These are phyloP conservation scores for Rhodotorula graminis DNA, from an alignment of 768 basidiomycete species.

Conservation along the genomic window DNA sequence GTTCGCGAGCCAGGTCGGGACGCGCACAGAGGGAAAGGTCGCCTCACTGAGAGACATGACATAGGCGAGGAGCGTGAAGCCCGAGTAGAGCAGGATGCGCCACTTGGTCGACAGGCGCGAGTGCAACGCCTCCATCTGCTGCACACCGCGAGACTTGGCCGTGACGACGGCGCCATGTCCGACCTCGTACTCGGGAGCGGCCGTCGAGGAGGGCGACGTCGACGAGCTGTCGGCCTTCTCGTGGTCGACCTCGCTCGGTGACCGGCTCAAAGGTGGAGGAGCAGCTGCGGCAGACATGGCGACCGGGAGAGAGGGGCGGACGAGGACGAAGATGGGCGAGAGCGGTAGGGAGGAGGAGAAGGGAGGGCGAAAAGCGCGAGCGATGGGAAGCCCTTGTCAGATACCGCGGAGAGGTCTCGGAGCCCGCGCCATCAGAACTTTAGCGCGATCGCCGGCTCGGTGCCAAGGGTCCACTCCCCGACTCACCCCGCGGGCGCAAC, in stretches of 20 bases:
- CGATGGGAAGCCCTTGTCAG: not conserved
- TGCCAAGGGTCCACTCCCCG: not conserved
- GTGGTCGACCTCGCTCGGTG: not conserved
- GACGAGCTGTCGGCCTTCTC: constrained; percentile 13
- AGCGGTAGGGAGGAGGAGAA: not conserved
- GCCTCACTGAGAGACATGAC: constrained; percentile 43
- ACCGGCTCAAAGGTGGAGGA: not conserved
- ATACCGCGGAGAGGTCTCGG: not conserved
- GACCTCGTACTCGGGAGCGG: not conserved
- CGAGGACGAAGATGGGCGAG: not conserved
- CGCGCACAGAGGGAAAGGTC: no score
- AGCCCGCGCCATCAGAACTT: no score
- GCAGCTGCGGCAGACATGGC: not conserved
- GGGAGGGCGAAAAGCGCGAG: not conserved
- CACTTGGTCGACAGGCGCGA: constrained; percentile 39
- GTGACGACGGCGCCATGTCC: constrained; percentile 2
- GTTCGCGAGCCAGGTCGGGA: no score
- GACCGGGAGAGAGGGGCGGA: not conserved
- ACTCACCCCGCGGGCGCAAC: no score
- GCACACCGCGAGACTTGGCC: constrained; percentile 42
- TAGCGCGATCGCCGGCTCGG: not conserved
- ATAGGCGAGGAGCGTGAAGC: constrained; percentile 45
- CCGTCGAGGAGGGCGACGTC: not conserved
- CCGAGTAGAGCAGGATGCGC: constrained; percentile 41
- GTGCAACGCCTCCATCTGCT: constrained; percentile 44